phyloP scores from a whole-genome alignment of 129 eudicot genomes.

The Chrysanthemum lavandulifolium region DNA sequence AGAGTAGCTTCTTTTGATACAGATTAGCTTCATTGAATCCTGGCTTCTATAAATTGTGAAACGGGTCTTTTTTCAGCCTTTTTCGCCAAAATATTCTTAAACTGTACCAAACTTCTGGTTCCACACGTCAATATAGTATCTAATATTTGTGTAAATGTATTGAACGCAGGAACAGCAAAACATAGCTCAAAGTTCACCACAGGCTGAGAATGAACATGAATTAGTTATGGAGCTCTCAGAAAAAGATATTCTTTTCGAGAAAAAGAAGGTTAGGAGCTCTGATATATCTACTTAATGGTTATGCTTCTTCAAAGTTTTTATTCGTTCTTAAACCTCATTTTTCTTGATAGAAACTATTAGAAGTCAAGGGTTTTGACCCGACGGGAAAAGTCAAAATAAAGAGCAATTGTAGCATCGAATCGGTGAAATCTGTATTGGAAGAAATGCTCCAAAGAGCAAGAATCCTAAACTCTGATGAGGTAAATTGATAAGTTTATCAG shows the following conservation, averaged over 20 bases:
- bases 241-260: slow-evolving; percentile 53
- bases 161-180: slow-evolving; percentile 37
- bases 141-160: not conserved
- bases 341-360: slow-evolving; percentile 47
- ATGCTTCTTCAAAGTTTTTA: not conserved
- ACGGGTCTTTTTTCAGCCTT: no score
- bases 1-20: no score
- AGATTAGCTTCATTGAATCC: no score
- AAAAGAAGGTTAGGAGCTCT: slow-evolving; percentile 56
- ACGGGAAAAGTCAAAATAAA: slow-evolving; percentile 32
- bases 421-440: slow-evolving; percentile 41
- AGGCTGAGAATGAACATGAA: slow-evolving; percentile 34
- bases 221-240: slow-evolving; percentile 57
- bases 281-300: not conserved
- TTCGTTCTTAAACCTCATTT: slow-evolving; percentile 11
- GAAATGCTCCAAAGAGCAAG: slow-evolving; percentile 61
- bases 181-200: slow-evolving; percentile 5
- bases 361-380: slow-evolving; percentile 45
- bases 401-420: slow-evolving; percentile 28
- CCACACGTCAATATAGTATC: not conserved
- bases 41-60: no score
- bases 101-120: no score
- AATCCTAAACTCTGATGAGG: slow-evolving; percentile 65
- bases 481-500: slow-evolving; percentile 23
- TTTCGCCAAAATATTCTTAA: no score